Percentiles rank a stretch among this genome's conserved stretches.
phyloP scores from a whole-genome alignment of 345 rosid species.

The Camelina sativa region DNA sequence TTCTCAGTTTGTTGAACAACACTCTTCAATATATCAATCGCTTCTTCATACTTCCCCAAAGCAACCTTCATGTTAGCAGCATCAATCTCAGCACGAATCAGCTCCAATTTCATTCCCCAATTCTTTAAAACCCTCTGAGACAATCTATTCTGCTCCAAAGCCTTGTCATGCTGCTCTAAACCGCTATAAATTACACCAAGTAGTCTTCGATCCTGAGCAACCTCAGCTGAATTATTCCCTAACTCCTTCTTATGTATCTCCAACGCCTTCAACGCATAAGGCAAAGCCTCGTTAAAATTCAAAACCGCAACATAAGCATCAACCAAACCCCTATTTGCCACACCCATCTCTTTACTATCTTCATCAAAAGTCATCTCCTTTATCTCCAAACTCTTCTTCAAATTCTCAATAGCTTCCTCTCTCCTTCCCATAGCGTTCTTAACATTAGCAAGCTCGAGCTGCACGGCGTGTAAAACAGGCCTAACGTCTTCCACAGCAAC shows the following conservation, averaged over 20 bases:
- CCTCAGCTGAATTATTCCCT: slow-evolving; percentile 83
- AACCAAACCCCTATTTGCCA: slow-evolving; percentile 68
- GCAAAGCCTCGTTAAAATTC: slow-evolving; percentile 83
- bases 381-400: slow-evolving; percentile 75
- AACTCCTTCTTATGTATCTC: slow-evolving; percentile 74
- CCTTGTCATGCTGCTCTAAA: slow-evolving; percentile 84
- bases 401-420: slow-evolving; percentile 85
- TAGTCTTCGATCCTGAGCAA: slow-evolving; percentile 81
- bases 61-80: slow-evolving; percentile 94
- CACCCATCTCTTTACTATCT: slow-evolving; percentile 81
- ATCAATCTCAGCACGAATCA: slow-evolving; percentile 79
- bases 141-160: slow-evolving; percentile 78
- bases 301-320: slow-evolving; percentile 86
- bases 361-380: slow-evolving; percentile 71
- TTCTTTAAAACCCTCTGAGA: slow-evolving; percentile 76
- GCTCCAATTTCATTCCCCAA: slow-evolving; percentile 78
- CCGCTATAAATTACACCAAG: slow-evolving; percentile 92
- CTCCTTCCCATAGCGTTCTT: slow-evolving; percentile 91
- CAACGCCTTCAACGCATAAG: slow-evolving; percentile 69
- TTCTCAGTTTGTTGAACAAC: slow-evolving; percentile 74
- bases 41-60: slow-evolving; percentile 75
- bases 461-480: slow-evolving; percentile 76
- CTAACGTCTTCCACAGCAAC: slow-evolving; percentile 57
- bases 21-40: slow-evolving; percentile 64
- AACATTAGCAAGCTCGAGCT: slow-evolving; percentile 79